These are phyloP conservation scores for Aureobasidium sp. DNA, from an alignment of 2,329 filamentous ascomycete genomes.

Conservation along the genomic window DNA sequence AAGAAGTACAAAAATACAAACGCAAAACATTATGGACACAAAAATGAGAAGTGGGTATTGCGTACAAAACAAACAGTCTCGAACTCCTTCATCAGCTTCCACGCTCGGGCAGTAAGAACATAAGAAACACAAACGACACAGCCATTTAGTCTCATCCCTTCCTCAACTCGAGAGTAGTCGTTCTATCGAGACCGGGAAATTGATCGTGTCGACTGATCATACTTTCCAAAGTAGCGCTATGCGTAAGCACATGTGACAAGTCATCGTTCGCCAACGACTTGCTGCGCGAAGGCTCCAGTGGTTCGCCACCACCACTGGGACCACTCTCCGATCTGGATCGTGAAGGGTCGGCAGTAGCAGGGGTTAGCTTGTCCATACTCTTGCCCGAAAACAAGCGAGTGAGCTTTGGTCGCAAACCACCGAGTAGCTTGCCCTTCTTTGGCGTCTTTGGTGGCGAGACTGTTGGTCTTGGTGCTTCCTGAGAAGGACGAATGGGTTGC, in stretches of 20 bases:
- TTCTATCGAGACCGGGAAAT: constrained; percentile 32
- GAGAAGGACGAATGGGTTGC: neutral
- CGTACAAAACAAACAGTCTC: neutral
- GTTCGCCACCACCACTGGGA: constrained; percentile 1
- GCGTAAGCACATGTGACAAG: constrained; percentile 29
- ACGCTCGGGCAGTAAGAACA: neutral
- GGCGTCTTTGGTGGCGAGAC: constrained; percentile 9
- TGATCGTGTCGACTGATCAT: constrained; percentile 49
- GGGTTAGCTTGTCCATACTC: constrained; percentile 5
- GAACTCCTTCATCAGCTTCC: neutral
- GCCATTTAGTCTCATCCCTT: neutral
- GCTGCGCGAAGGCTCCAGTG: constrained; percentile 17
- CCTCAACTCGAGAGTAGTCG: neutral
- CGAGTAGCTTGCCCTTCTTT: constrained; percentile 9
- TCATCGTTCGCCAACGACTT: constrained; percentile 31
- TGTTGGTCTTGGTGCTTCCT: neutral
- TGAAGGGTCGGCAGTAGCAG: constrained; percentile 12
- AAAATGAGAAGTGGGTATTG: neutral
- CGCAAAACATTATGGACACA: neutral
- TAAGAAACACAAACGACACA: neutral
- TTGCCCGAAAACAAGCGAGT: constrained; percentile 18
- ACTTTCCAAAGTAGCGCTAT: constrained; percentile 38
- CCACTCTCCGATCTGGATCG: constrained; percentile 25
- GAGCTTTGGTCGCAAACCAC: constrained; percentile 9
- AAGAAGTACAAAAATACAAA: neutral